These are phyloP conservation scores for Aspergillus fructus DNA, from an alignment of 2,329 filamentous ascomycete species.

Conservation along the genomic window DNA sequence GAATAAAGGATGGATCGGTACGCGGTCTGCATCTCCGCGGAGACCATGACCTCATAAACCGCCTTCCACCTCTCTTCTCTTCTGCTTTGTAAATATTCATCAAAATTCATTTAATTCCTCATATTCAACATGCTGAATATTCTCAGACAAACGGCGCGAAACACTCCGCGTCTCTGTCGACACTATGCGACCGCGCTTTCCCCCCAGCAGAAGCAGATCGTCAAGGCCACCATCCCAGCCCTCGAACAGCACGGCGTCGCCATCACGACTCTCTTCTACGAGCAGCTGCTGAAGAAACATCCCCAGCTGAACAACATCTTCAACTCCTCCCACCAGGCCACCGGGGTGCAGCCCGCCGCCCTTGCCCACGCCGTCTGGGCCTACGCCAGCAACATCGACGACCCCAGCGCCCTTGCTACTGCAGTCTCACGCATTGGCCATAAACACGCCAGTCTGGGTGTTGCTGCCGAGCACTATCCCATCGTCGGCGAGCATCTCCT, in stretches of 20 bases:
- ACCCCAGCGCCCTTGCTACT: slow-evolving; percentile 58
- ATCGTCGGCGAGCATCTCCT: not conserved
- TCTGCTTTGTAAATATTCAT: too few relatives aligned
- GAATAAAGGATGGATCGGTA: too few relatives aligned
- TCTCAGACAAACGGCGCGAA: too few relatives aligned
- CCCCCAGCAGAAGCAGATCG: slow-evolving; percentile 58
- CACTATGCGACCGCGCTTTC: slow-evolving; percentile 44
- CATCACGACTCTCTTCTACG: slow-evolving; percentile 68
- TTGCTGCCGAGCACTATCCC: slow-evolving; percentile 53
- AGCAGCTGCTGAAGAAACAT: slow-evolving; percentile 60
- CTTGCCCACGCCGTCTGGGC: slow-evolving; percentile 67
- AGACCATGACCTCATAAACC: too few relatives aligned
- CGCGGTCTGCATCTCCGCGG: too few relatives aligned
- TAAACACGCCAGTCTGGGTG: slow-evolving; percentile 68
- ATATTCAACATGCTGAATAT: too few relatives aligned
- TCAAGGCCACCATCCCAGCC: slow-evolving; percentile 66
- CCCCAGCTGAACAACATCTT: slow-evolving; percentile 67
- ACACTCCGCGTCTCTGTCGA: not conserved
- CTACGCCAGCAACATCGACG: slow-evolving; percentile 69
- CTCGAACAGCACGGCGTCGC: slow-evolving; percentile 63
- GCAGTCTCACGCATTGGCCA: slow-evolving; percentile 67
- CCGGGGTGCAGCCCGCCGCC: slow-evolving; percentile 65
- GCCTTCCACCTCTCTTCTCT: too few relatives aligned
- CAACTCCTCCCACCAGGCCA: slow-evolving; percentile 67
- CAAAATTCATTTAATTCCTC: too few relatives aligned